Percentiles rank a stretch among this genome's conserved stretches.
These are phyloP conservation scores for Neurospora cerealis DNA, from an alignment of 495 filamentous ascomycete species.

Conservation along the genomic window DNA sequence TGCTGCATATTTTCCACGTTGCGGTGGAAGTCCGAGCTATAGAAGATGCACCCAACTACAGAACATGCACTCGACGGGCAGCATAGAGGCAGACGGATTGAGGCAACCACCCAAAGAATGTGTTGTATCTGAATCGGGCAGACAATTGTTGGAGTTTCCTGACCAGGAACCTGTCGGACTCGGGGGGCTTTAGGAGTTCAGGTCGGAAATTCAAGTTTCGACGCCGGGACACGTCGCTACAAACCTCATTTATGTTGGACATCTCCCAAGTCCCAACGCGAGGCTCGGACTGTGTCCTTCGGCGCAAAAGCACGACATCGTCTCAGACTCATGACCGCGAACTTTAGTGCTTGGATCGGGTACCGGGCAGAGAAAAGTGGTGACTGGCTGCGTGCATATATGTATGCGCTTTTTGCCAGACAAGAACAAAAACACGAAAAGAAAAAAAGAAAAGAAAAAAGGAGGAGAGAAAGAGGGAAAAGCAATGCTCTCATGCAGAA, in stretches of 20 bases:
- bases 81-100: no score
- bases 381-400: not conserved
- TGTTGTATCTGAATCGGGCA: no score
- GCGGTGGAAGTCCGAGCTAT: not conserved
- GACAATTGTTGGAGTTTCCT: no score
- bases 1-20: not conserved
- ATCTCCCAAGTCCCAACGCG: no score
- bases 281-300: no score
- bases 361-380: not conserved
- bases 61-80: not conserved
- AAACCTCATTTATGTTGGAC: no score
- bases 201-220: no score
- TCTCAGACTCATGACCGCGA: not conserved
- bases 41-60: no score
- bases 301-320: not conserved
- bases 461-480: not conserved
- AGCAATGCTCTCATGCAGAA: not conserved
- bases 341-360: not conserved
- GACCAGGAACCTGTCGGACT: no score
- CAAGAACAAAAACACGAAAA: not conserved
- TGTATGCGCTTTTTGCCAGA: not conserved
- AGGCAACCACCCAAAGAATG: no score
- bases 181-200: no score
- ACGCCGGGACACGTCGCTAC: no score
- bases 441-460: not conserved